Evolutionary conservation across 306 rosid species (phyloP).

Genomic region (Trichosanthes cucumerina): DNA sequence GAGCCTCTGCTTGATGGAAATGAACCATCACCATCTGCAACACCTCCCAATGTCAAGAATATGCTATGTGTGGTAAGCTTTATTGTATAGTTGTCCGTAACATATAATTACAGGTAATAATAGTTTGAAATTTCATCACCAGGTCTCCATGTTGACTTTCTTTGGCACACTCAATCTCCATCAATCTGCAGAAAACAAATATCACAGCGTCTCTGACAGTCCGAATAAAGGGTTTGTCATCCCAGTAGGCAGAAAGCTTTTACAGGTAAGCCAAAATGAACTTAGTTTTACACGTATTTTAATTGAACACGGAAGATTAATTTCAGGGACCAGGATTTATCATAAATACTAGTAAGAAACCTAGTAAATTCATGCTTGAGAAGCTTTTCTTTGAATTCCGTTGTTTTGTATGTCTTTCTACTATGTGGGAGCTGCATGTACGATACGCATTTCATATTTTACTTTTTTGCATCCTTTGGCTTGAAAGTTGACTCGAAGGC

Average conservation of each 20-base stretch:
- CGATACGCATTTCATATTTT: not conserved
- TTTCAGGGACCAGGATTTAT: not conserved
- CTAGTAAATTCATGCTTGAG: not conserved
- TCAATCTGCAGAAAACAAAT: slow-evolving; percentile 24
- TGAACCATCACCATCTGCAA: slow-evolving; percentile 29
- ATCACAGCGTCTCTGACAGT: slow-evolving; percentile 15
- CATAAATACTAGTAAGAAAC: not conserved
- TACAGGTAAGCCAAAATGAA: slow-evolving; percentile 41
- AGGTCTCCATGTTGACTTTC: slow-evolving; percentile 56
- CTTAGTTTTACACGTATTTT: not conserved
- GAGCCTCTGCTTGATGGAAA: slow-evolving; percentile 53
- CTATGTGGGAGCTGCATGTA: not conserved
- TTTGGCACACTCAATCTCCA: slow-evolving; percentile 39
- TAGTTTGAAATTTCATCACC: slow-evolving; percentile 10
- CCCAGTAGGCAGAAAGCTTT: slow-evolving; percentile 60
- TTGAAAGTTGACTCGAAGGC: not conserved
- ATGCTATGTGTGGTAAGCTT: slow-evolving; percentile 53
- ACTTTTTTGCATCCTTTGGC: not conserved
- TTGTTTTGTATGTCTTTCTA: not conserved
- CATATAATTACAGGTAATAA: not conserved
- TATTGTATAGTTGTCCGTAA: not conserved
- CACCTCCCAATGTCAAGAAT: slow-evolving; percentile 37
- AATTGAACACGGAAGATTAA: not conserved
- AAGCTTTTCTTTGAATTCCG: not conserved
- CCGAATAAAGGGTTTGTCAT: slow-evolving; percentile 48